Conservation (phyloP, 2,329 filamentous ascomycete species). For the Rutstroemia sp. region DNA sequence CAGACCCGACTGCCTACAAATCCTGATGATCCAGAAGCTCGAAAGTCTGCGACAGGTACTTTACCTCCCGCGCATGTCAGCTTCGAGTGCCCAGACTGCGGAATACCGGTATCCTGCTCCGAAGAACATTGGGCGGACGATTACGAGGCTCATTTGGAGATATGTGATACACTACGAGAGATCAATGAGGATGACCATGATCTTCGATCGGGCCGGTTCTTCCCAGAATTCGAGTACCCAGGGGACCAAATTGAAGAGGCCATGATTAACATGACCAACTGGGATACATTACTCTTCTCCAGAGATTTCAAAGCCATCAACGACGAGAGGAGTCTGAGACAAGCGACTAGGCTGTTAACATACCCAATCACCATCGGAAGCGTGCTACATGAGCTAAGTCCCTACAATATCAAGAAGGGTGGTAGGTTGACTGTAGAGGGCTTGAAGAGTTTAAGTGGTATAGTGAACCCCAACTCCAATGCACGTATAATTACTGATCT, state of each 20-base stretch:
- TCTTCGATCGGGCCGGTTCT: slow-evolving; percentile 79
- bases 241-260: slow-evolving; percentile 86
- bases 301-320: slow-evolving; percentile 88
- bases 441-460: slow-evolving; percentile 87
- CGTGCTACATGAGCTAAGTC: slow-evolving; percentile 87
- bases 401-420: slow-evolving; percentile 71
- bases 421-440: slow-evolving; percentile 80
- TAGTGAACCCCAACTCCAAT: slow-evolving; percentile 28
- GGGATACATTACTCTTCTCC: slow-evolving; percentile 95
- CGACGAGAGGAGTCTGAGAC: slow-evolving; percentile 81
- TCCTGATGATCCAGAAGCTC: slow-evolving; percentile 54
- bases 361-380: slow-evolving; percentile 91
- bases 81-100: slow-evolving; percentile 95
- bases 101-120: slow-evolving; percentile 86
- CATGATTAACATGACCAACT: slow-evolving; percentile 94
- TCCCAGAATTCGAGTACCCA: slow-evolving; percentile 90
- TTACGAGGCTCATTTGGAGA: slow-evolving; percentile 84
- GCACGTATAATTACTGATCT: neutral
- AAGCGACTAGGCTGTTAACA: slow-evolving; percentile 86
- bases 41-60: slow-evolving; percentile 45
- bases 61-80: slow-evolving; percentile 73
- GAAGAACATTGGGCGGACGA: slow-evolving; percentile 95
- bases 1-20: slow-evolving; percentile 62
- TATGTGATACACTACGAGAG: slow-evolving; percentile 84
- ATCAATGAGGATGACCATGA: slow-evolving; percentile 99